These are phyloP conservation scores for Cercospora zeina DNA, from an alignment of 2,329 filamentous ascomycete genomes.

Conservation along the genomic window DNA sequence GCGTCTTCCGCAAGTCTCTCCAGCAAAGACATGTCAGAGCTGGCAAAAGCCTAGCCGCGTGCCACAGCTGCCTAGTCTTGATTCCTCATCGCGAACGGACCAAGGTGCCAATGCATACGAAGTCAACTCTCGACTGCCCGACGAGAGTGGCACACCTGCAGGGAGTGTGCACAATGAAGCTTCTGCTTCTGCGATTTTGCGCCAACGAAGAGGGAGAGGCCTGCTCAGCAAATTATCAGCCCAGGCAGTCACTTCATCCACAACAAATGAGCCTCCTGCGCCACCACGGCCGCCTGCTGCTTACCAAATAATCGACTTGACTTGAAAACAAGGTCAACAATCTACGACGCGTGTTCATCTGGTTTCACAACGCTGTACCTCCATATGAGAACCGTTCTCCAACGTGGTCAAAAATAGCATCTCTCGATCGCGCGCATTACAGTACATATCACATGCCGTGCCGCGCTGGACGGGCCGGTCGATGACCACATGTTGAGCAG, in stretches of 20 bases:
- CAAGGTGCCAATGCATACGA: neutral
- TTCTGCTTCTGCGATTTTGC: slow-evolving; percentile 12
- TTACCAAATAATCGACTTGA: slow-evolving; percentile 24
- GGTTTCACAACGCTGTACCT: too few species aligned
- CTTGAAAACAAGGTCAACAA: slow-evolving; percentile 19
- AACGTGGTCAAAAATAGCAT: slow-evolving; percentile 4
- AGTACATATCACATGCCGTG: neutral
- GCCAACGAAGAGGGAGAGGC: slow-evolving; percentile 8
- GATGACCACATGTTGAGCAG: slow-evolving; percentile 6
- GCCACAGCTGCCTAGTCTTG: neutral
- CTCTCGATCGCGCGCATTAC: slow-evolving; percentile 3
- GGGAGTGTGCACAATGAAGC: neutral
- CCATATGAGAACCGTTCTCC: neutral
- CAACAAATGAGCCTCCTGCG: neutral
- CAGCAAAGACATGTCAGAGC: neutral
- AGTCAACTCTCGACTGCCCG: neutral
- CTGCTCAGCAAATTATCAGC: slow-evolving; percentile 11
- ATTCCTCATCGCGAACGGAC: neutral
- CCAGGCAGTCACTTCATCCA: neutral
- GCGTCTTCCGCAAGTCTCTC: neutral
- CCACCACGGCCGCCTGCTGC: neutral
- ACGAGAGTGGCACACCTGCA: neutral
- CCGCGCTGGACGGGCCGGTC: slow-evolving; percentile 1
- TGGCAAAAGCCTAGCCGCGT: neutral
- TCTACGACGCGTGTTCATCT: neutral